Percentiles rank a stretch among this genome's conserved stretches.
Evolutionary conservation across 2,329 filamentous ascomycete genomes (phyloP).

Genomic region (Curvularia sp.): DNA sequence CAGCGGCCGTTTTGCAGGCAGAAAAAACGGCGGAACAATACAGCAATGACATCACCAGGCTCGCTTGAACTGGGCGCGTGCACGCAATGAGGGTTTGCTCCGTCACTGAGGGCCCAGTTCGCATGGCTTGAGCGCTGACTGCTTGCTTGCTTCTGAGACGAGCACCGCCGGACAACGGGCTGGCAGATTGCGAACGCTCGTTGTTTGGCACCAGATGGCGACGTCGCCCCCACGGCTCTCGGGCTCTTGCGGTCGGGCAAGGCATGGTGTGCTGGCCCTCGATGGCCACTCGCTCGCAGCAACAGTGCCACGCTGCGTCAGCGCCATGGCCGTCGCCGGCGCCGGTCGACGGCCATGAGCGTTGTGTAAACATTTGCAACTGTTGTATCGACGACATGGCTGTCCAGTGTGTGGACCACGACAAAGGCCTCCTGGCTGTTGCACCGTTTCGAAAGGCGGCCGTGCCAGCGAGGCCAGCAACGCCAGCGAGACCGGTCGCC

Average conservation of each 20-base stretch:
- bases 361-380: too few relatives aligned
- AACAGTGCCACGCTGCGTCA: not conserved
- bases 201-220: slow-evolving; percentile 9
- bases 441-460: slow-evolving; percentile 38
- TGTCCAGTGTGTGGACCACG: not conserved
- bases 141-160: slow-evolving; percentile 20
- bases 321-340: too few relatives aligned
- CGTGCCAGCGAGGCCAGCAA: slow-evolving; percentile 24
- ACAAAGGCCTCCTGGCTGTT: slow-evolving; percentile 17
- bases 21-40: slow-evolving; percentile 10
- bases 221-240: slow-evolving; percentile 14
- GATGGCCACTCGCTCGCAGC: not conserved
- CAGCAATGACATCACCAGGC: slow-evolving; percentile 26
- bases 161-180: slow-evolving; percentile 27
- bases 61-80: slow-evolving; percentile 21
- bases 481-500: not conserved
- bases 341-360: too few relatives aligned
- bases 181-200: slow-evolving; percentile 26
- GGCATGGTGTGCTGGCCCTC: slow-evolving; percentile 9
- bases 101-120: slow-evolving; percentile 9
- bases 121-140: slow-evolving; percentile 26
- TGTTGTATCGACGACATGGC: too few relatives aligned
- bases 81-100: slow-evolving; percentile 6
- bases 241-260: slow-evolving; percentile 19
- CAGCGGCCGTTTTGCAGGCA: slow-evolving; percentile 15